Percentiles rank a stretch among this genome's conserved stretches.
Conservation (phyloP, 2,329 filamentous ascomycete species). For the Endothia cerciana region DNA sequence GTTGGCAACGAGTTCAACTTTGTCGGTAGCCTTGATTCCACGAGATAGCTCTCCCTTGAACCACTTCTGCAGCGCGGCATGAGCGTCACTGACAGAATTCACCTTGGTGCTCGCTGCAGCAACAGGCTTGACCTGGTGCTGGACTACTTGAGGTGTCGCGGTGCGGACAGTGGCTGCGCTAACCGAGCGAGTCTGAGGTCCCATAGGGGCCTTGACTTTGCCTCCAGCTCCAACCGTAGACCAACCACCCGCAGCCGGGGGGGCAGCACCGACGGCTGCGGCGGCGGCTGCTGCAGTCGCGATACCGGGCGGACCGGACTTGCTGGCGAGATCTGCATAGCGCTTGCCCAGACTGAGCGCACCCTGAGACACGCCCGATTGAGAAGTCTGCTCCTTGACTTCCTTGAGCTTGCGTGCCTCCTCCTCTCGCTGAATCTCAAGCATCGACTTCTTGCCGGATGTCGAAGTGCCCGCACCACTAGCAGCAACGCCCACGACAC, state of each 20-base stretch:
- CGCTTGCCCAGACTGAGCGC: slow-evolving; percentile 70
- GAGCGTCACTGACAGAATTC: slow-evolving; percentile 55
- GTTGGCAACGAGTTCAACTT: slow-evolving; percentile 80
- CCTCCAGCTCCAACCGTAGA: slow-evolving; percentile 93
- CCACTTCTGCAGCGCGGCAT: slow-evolving; percentile 96
- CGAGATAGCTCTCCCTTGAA: slow-evolving; percentile 77
- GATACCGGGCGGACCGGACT: slow-evolving; percentile 50
- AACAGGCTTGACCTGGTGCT: slow-evolving; percentile 43
- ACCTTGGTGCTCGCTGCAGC: slow-evolving; percentile 45
- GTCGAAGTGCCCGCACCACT: slow-evolving; percentile 35
- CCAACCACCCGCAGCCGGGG: slow-evolving; percentile 66
- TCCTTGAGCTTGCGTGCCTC: slow-evolving; percentile 82
- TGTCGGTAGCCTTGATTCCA: slow-evolving; percentile 60
- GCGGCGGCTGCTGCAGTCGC: slow-evolving; percentile 45
- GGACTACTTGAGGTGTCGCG: slow-evolving; percentile 12
- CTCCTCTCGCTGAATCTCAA: slow-evolving; percentile 96
- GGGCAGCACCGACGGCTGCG: slow-evolving; percentile 29
- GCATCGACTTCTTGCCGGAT: slow-evolving; percentile 79
- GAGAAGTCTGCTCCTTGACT: slow-evolving; percentile 52
- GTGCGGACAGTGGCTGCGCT: slow-evolving; percentile 42
- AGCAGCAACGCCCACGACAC: slow-evolving; percentile 20
- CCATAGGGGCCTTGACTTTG: slow-evolving; percentile 79
- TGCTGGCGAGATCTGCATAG: slow-evolving; percentile 92
- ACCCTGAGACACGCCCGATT: slow-evolving; percentile 51
- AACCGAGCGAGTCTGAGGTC: slow-evolving; percentile 51